phyloP scores from a whole-genome alignment of 805 yeast genomes.

The Myxozyma geophila region DNA sequence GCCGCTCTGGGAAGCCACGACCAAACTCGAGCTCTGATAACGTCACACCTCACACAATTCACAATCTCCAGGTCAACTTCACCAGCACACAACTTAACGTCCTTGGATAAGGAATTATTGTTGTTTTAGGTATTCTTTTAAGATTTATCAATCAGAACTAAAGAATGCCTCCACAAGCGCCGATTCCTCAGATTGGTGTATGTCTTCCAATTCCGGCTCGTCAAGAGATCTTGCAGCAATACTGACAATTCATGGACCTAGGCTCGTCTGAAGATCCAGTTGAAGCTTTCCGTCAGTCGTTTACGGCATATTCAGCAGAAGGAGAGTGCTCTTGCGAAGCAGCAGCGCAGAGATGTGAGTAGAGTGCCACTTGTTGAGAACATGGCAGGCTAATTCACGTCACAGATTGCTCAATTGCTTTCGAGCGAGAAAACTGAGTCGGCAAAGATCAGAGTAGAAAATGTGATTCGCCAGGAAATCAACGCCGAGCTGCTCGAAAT shows the following conservation, averaged over 20 bases:
- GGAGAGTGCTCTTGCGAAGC: conserved; percentile 74
- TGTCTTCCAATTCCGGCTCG: background rate
- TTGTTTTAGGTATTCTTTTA: background rate
- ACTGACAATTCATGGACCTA: background rate
- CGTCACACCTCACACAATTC: conserved; percentile 2
- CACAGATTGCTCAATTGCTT: conserved; percentile 67
- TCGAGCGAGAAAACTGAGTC: conserved; percentile 75
- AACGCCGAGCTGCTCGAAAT: conserved; percentile 77
- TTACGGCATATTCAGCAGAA: conserved; percentile 73
- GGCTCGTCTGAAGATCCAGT: conserved; percentile 41
- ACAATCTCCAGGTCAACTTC: background rate
- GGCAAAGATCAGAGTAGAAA: conserved; percentile 82
- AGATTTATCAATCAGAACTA: background rate
- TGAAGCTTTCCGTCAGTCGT: conserved; percentile 73
- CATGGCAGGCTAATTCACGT: background rate
- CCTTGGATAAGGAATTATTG: background rate
- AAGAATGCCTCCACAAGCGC: conserved; percentile 4
- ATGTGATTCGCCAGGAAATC: conserved; percentile 80
- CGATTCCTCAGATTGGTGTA: conserved; percentile 16
- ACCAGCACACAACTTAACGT: background rate
- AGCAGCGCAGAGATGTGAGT: conserved; percentile 62
- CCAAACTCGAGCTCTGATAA: conserved; percentile 1
- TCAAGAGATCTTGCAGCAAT: background rate
- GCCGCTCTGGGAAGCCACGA: conserved; percentile 13
- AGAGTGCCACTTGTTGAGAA: background rate